A percentile compares a stretch with the other conserved stretches of the same genome.
These are phyloP conservation scores for Malania oleifera DNA, from an alignment of 164 flowering plant genomes.

Conservation along the genomic window DNA sequence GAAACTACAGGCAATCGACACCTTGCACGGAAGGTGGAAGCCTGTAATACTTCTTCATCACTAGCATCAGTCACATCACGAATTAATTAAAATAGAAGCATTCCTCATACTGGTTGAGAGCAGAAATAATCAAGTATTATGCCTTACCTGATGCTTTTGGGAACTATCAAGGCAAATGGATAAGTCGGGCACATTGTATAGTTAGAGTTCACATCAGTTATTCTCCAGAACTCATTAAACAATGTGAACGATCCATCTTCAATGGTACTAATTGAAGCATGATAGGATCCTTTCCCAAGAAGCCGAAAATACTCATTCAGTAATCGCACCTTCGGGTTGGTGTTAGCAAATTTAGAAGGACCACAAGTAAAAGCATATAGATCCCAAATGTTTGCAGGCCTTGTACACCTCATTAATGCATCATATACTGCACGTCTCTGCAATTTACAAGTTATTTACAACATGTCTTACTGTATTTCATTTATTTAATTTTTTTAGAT, in stretches of 20 bases:
- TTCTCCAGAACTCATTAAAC: conserved; percentile 83
- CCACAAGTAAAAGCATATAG: conserved; percentile 79
- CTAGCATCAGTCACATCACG: conserved; percentile 28
- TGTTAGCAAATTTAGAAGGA: conserved; percentile 51
- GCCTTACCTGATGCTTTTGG: conserved; percentile 64
- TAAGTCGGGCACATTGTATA: conserved; percentile 79
- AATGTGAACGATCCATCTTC: conserved; percentile 63
- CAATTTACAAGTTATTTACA: conserved; percentile 7
- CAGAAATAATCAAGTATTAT: not conserved
- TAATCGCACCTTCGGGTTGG: conserved; percentile 71
- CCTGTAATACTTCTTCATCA: conserved; percentile 80
- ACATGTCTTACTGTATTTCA: too few species aligned
- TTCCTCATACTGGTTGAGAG: not conserved
- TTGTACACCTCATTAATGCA: conserved; percentile 64
- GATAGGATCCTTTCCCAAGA: conserved; percentile 53
- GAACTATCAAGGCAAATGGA: conserved; percentile 91
- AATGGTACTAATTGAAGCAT: conserved; percentile 42
- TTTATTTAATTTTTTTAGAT: too few species aligned
- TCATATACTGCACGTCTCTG: conserved; percentile 85
- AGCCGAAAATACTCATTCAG: conserved; percentile 86
- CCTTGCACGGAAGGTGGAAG: conserved; percentile 85
- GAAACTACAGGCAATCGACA: conserved; percentile 86
- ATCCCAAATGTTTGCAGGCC: conserved; percentile 75
- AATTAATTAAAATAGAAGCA: conserved; percentile 6
- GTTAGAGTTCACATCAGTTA: conserved; percentile 67